Percentiles rank a stretch among this genome's conserved stretches.
These are phyloP conservation scores for Cyberlindnera mrakii DNA, from an alignment of 805 yeast genomes.

Conservation along the genomic window DNA sequence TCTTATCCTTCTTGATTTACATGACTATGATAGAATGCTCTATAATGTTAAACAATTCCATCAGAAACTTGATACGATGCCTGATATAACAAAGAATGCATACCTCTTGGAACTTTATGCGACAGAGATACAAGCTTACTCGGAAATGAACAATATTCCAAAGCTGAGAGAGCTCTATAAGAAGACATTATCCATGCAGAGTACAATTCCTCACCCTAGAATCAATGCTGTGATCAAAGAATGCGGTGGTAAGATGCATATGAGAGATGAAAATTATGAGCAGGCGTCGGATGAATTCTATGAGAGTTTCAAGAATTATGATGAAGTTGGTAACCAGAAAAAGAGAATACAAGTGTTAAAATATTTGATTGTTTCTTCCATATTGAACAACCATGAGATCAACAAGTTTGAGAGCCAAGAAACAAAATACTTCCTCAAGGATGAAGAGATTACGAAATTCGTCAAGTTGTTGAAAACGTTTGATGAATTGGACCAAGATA, in stretches of 20 bases:
- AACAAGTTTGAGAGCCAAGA: constrained; percentile 27
- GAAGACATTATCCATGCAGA: constrained; percentile 39
- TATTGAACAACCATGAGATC: constrained; percentile 44
- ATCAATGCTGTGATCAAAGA: constrained; percentile 71
- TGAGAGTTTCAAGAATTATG: constrained; percentile 53
- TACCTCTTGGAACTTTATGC: constrained; percentile 61
- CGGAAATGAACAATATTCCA: constrained; percentile 31
- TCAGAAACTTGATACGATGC: constrained; percentile 29
- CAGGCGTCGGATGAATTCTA: constrained; percentile 49
- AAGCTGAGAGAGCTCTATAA: constrained; percentile 43
- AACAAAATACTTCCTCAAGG: constrained; percentile 22
- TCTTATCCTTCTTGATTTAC: constrained; percentile 28
- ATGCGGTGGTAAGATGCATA: constrained; percentile 66
- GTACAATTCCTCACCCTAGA: constrained; percentile 71
- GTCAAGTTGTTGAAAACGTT: constrained; percentile 16
- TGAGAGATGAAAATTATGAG: constrained; percentile 54
- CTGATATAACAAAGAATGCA: constrained; percentile 40
- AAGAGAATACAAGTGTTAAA: constrained; percentile 52
- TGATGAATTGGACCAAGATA: constrained; percentile 16
- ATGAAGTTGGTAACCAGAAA: constrained; percentile 58
- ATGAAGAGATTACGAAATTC: constrained; percentile 16
- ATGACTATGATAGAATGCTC: constrained; percentile 28
- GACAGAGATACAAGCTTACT: constrained; percentile 50
- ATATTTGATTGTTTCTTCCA: constrained; percentile 53
- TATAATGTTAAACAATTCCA: constrained; percentile 33